phyloP scores from a whole-genome alignment of 805 yeast genomes.

The Cyberlindnera veronae region DNA sequence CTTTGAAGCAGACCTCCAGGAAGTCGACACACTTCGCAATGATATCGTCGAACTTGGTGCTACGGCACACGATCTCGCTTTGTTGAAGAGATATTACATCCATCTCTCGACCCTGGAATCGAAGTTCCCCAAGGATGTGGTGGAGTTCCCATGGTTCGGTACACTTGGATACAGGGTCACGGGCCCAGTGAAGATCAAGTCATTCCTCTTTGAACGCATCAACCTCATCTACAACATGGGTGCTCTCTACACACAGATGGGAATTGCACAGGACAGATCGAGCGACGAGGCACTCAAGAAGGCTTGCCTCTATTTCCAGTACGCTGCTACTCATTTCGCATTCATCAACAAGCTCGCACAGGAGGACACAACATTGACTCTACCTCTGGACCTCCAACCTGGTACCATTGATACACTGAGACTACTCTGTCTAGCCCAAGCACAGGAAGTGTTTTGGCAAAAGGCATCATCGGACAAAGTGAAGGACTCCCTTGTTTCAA shows the following conservation, averaged over 20 bases:
- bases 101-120: constrained; percentile 40
- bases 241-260: constrained; percentile 56
- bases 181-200: constrained; percentile 42
- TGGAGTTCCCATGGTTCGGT: constrained; percentile 70
- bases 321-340: constrained; percentile 73
- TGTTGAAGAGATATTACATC: constrained; percentile 43
- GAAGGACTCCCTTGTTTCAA: constrained; percentile 60
- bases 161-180: constrained; percentile 55
- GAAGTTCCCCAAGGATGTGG: constrained; percentile 63
- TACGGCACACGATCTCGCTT: constrained; percentile 34
- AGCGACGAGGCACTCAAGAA: constrained; percentile 53
- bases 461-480: constrained; percentile 50
- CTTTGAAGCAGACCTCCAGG: constrained; percentile 40
- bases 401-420: constrained; percentile 50
- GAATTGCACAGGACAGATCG: constrained; percentile 40
- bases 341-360: constrained; percentile 53
- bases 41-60: constrained; percentile 35
- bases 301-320: constrained; percentile 63
- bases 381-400: constrained; percentile 45
- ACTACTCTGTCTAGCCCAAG: constrained; percentile 68
- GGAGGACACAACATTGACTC: constrained; percentile 20
- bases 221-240: constrained; percentile 71
- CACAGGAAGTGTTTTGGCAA: constrained; percentile 85
- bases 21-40: constrained; percentile 43
- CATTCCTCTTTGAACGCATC: constrained; percentile 56